These are phyloP conservation scores for Coemansia sp. DNA, from an alignment of 192 early-diverging fungal genomes.

Conservation along the genomic window DNA sequence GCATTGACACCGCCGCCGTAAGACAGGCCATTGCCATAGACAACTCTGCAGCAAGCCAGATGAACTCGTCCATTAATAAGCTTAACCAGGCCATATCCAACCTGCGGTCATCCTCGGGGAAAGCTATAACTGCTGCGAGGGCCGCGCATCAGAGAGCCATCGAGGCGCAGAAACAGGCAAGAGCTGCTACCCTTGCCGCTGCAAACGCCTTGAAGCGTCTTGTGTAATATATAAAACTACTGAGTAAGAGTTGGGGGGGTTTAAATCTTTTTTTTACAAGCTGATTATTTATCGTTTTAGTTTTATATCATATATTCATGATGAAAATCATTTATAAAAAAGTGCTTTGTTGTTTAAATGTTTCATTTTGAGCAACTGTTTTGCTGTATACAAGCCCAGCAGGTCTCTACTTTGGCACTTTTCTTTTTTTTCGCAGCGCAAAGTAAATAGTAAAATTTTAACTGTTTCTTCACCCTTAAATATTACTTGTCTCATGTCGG, in stretches of 20 bases:
- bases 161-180: not conserved
- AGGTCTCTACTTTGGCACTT: too few relatives aligned
- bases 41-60: not conserved
- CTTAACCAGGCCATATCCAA: not conserved
- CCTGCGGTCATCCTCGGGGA: not conserved
- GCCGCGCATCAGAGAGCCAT: not conserved
- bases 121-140: not conserved
- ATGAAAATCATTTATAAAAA: too few relatives aligned
- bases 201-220: not conserved
- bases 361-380: too few relatives aligned
- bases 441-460: not conserved
- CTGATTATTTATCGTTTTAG: not conserved
- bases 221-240: not conserved
- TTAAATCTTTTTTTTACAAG: not conserved
- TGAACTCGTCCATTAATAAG: not conserved
- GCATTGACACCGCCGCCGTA: not conserved
- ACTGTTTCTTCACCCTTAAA: not conserved
- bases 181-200: not conserved
- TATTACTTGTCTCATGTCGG: not conserved
- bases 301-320: too few relatives aligned
- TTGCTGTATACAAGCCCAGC: too few relatives aligned
- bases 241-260: too few relatives aligned
- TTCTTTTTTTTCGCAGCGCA: too few relatives aligned
- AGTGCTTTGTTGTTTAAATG: too few relatives aligned
- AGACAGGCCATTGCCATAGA: not conserved